These are phyloP conservation scores for Scutellaria galericulata DNA, from an alignment of 257 asterid genomes.

Conservation along the genomic window DNA sequence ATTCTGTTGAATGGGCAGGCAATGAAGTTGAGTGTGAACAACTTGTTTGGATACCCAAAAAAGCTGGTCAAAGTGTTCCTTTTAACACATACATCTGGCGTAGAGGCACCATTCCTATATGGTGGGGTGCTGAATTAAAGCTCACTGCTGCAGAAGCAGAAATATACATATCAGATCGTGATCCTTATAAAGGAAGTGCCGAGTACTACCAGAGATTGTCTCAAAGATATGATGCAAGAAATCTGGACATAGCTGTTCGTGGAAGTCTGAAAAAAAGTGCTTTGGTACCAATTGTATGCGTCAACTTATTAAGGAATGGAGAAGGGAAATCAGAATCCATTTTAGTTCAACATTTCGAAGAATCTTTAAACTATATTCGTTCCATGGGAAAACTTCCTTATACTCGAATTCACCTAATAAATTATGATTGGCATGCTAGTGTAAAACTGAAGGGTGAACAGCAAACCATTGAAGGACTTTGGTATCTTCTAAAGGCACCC, in stretches of 20 bases:
- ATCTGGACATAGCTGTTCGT: slow-evolving; percentile 62
- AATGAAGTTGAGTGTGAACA: slow-evolving; percentile 99
- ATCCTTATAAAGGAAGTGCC: slow-evolving; percentile 93
- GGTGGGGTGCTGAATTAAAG: slow-evolving; percentile 99
- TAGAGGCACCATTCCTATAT: slow-evolving; percentile 96
- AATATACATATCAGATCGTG: slow-evolving; percentile 84
- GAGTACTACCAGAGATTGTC: slow-evolving; percentile 91
- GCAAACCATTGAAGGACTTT: slow-evolving; percentile 94
- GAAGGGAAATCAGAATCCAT: slow-evolving; percentile 95
- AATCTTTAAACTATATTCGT: slow-evolving; percentile 77
- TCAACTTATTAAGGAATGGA: slow-evolving; percentile 83
- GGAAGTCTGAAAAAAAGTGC: slow-evolving; percentile 77
- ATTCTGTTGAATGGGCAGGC: slow-evolving; percentile 64
- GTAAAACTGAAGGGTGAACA: slow-evolving; percentile 94
- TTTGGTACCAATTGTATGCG: slow-evolving; percentile 90
- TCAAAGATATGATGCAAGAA: slow-evolving; percentile 84
- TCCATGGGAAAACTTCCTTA: slow-evolving; percentile 79
- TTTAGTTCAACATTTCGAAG: slow-evolving; percentile 95
- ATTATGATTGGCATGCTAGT: slow-evolving; percentile 99
- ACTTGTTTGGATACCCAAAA: slow-evolving; percentile 91
- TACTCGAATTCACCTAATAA: slow-evolving; percentile 85
- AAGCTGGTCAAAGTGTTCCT: slow-evolving; percentile 80
- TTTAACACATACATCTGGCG: slow-evolving; percentile 94
- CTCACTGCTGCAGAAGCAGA: slow-evolving; percentile 99
- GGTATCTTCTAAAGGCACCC: slow-evolving; percentile 96